phyloP scores from a whole-genome alignment of 2,329 filamentous ascomycete genomes.

The Aureobasidium sp. region DNA sequence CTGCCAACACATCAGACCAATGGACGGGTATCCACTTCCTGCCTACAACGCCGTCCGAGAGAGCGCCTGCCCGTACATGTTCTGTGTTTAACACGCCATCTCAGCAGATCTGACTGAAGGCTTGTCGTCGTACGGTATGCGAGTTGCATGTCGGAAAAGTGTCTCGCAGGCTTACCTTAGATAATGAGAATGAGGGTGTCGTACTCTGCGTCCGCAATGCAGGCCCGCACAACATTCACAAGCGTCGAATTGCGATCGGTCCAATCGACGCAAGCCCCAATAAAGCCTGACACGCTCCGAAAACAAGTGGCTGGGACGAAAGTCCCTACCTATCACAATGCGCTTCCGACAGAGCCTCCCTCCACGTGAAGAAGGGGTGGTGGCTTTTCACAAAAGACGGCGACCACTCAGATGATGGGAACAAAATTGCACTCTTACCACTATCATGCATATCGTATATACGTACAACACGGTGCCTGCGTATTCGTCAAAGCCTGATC shows the following conservation, averaged over 20 bases:
- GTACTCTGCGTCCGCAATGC: background rate
- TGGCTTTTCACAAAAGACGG: background rate
- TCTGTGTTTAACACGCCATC: constrained; percentile 8
- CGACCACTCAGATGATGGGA: background rate
- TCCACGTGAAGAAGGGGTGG: background rate
- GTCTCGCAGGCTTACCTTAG: constrained; percentile 1
- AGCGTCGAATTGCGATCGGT: background rate
- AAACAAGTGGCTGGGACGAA: constrained; percentile 2
- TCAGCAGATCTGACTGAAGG: background rate
- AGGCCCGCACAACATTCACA: constrained; percentile 6
- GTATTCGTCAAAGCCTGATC: background rate
- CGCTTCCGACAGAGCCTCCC: background rate
- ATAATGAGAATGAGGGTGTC: background rate
- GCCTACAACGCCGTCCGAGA: background rate
- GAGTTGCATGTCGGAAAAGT: background rate
- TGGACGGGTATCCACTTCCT: background rate
- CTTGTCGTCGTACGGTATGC: background rate
- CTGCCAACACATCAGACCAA: constrained; percentile 1
- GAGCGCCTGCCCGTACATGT: background rate
- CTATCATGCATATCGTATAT: background rate
- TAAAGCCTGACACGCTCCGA: background rate
- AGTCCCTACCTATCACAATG: background rate
- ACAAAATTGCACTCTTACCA: background rate
- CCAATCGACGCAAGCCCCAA: background rate
- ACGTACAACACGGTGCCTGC: background rate